These are phyloP conservation scores for Arxiozyma bovina DNA, from an alignment of 1,139 yeast species.

Conservation along the genomic window DNA sequence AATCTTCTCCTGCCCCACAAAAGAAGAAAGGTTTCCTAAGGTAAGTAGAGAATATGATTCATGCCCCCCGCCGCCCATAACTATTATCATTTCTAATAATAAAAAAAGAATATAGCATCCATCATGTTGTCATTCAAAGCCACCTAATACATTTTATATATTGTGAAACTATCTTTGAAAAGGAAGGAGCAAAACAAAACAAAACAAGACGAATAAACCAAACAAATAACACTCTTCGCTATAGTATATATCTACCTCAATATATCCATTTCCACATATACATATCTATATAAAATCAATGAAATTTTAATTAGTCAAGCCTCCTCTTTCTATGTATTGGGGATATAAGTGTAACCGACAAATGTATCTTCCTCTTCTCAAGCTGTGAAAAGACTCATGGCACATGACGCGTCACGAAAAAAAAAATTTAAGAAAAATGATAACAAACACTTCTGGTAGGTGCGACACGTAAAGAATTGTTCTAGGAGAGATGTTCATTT, in stretches of 20 bases:
- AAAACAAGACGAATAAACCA: too few species aligned
- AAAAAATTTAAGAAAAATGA: neutral
- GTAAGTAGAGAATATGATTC: slow-evolving; percentile 20
- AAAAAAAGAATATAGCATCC: neutral
- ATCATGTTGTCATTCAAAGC: neutral
- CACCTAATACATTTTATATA: neutral
- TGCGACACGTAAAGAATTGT: neutral
- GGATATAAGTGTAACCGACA: too few species aligned
- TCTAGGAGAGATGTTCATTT: neutral
- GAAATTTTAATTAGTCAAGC: too few species aligned
- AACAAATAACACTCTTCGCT: neutral
- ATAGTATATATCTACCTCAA: neutral
- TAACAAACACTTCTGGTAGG: too few species aligned
- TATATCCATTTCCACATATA: neutral
- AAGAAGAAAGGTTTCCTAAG: slow-evolving; percentile 58
- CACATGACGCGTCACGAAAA: neutral
- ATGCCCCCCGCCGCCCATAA: too few species aligned
- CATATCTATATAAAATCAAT: neutral
- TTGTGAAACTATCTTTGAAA: neutral
- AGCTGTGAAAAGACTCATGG: too few species aligned
- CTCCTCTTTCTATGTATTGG: neutral
- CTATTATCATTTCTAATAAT: too few species aligned
- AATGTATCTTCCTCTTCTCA: neutral
- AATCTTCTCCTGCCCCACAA: slow-evolving; percentile 38
- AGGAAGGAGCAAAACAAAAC: too few species aligned